These are phyloP conservation scores for Scenedesmus sp. DNA, from an alignment of 163 green algal genomes.

Conservation along the genomic window DNA sequence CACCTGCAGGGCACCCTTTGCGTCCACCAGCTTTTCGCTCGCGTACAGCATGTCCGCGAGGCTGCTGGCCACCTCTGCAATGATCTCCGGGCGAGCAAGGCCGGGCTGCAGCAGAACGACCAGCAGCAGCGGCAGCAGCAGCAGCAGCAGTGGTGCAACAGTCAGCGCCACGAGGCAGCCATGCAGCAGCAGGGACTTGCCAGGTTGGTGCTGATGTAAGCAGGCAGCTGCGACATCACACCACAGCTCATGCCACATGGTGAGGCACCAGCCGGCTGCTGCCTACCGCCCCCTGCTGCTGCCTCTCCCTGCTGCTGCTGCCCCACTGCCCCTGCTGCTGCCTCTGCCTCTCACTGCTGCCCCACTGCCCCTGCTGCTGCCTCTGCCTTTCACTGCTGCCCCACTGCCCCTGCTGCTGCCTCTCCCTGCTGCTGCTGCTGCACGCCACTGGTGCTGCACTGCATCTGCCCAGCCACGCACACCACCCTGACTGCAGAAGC, in stretches of 20 bases:
- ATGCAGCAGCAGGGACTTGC: too few species aligned
- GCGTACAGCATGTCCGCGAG: conserved; percentile 56
- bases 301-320: too few species aligned
- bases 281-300: too few species aligned
- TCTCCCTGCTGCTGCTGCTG: too few species aligned
- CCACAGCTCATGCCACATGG: background rate
- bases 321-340: too few species aligned
- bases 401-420: too few species aligned
- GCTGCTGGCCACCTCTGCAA: conserved; percentile 52
- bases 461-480: background rate
- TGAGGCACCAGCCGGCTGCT: too few species aligned
- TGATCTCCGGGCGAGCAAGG: conserved; percentile 43
- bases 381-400: too few species aligned
- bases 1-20: conserved; percentile 41
- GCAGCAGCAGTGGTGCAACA: background rate
- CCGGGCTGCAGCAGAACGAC: background rate
- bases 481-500: background rate
- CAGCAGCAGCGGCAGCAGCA: conserved; percentile 18
- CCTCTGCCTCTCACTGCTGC: too few species aligned
- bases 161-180: background rate
- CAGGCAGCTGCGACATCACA: background rate
- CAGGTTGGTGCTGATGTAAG: background rate
- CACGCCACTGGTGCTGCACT: too few species aligned
- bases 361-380: too few species aligned
- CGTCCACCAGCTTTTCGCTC: conserved; percentile 31